These are phyloP conservation scores for Morella rubra DNA, from an alignment of 306 rosid species.

Conservation along the genomic window DNA sequence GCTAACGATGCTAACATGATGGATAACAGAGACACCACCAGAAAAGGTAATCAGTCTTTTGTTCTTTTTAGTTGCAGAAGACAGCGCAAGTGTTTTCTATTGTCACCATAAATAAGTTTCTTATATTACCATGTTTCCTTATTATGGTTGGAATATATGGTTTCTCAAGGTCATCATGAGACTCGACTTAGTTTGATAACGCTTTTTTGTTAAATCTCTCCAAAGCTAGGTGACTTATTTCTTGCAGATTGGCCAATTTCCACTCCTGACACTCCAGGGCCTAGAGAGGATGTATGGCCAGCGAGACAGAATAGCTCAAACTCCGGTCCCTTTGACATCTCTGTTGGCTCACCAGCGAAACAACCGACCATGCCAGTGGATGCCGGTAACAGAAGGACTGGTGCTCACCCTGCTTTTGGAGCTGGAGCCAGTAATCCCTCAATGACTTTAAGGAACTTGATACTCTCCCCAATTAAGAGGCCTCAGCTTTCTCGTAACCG, in stretches of 20 bases:
- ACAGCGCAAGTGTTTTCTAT: neutral
- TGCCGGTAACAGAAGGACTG: conserved; percentile 69
- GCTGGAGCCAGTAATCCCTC: conserved; percentile 69
- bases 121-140: neutral
- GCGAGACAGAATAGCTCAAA: conserved; percentile 85
- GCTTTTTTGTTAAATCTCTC: conserved; percentile 52
- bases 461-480: conserved; percentile 92
- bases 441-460: conserved; percentile 76
- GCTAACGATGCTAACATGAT: conserved; percentile 62
- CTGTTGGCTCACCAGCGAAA: conserved; percentile 79
- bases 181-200: conserved; percentile 17
- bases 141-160: conserved; percentile 8
- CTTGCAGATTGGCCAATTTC: conserved; percentile 70
- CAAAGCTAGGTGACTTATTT: conserved; percentile 83
- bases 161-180: conserved; percentile 5
- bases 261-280: conserved; percentile 98
- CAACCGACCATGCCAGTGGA: conserved; percentile 55
- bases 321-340: conserved; percentile 74
- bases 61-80: conserved; percentile 8
- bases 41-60: conserved; percentile 69
- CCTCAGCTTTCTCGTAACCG: conserved; percentile 93
- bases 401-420: conserved; percentile 59
- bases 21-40: conserved; percentile 68
- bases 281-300: conserved; percentile 95
- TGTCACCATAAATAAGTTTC: conserved; percentile 9